phyloP scores from a whole-genome alignment of 148 eudicot genomes.

The Nepenthes gracilis region DNA sequence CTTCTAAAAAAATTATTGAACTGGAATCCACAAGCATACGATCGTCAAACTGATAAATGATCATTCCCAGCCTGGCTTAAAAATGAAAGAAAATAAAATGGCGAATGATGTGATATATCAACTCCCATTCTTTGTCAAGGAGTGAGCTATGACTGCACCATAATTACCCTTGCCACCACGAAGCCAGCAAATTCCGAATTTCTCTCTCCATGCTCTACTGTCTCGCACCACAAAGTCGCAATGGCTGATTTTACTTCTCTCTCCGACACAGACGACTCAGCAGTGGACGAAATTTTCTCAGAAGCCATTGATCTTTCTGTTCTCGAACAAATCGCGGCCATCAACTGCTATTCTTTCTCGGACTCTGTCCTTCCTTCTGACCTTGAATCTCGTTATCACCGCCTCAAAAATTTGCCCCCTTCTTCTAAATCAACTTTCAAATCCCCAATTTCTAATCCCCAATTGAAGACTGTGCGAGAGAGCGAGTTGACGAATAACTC shows the following conservation, averaged over 20 bases:
- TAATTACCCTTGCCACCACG: too few relatives aligned
- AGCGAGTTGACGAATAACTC: neutral
- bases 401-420: constrained; percentile 68
- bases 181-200: too few relatives aligned
- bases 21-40: too few relatives aligned
- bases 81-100: too few relatives aligned
- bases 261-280: constrained; percentile 51
- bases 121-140: too few relatives aligned
- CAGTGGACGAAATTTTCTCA: constrained; percentile 58
- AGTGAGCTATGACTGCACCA: too few relatives aligned
- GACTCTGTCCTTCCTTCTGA: constrained; percentile 61
- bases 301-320: constrained; percentile 66
- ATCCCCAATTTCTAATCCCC: constrained; percentile 11
- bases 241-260: constrained; percentile 52
- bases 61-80: too few relatives aligned
- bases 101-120: too few relatives aligned
- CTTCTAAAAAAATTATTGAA: too few relatives aligned
- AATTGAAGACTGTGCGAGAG: constrained; percentile 3
- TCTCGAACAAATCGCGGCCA: constrained; percentile 68
- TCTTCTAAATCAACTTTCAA: neutral
- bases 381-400: constrained; percentile 65
- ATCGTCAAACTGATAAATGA: too few relatives aligned
- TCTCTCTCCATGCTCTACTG: too few relatives aligned
- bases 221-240: neutral
- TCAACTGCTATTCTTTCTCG: constrained; percentile 63